phyloP scores from a whole-genome alignment of 2,329 filamentous ascomycete genomes.

The Septoria linicola region DNA sequence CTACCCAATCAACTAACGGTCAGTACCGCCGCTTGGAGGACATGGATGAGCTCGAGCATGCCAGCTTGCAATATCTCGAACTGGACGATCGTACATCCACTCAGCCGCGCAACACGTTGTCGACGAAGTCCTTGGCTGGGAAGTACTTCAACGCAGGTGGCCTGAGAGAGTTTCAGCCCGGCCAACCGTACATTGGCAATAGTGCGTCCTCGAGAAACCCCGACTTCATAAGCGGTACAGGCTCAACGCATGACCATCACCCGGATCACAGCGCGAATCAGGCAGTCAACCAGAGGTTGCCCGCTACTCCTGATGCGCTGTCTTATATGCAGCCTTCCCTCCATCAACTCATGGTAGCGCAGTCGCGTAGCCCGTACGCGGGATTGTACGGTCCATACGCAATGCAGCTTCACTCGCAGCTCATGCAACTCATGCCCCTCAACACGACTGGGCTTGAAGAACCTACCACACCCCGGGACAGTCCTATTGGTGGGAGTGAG shows the following conservation, averaged over 20 bases:
- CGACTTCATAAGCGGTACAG: constrained; percentile 45
- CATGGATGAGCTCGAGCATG: constrained; percentile 24
- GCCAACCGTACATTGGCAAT: constrained; percentile 41
- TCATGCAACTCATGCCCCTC: constrained; percentile 39
- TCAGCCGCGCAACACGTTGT: constrained; percentile 27
- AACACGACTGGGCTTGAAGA: constrained; percentile 42
- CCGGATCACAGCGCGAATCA: constrained; percentile 16
- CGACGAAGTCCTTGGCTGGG: constrained; percentile 18
- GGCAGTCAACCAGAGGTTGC: constrained; percentile 16
- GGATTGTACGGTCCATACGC: constrained; percentile 38
- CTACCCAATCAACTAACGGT: not conserved
- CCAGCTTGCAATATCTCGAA: constrained; percentile 36
- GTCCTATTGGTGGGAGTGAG: constrained; percentile 57
- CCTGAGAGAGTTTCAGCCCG: constrained; percentile 24
- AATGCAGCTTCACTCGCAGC: constrained; percentile 38
- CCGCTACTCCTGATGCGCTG: constrained; percentile 39
- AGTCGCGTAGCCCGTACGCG: constrained; percentile 38
- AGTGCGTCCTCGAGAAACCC: constrained; percentile 39
- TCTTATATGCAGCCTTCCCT: constrained; percentile 40
- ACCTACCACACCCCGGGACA: constrained; percentile 49
- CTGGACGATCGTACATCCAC: constrained; percentile 36
- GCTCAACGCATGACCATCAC: constrained; percentile 51
- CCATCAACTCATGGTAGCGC: constrained; percentile 40
- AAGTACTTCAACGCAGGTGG: constrained; percentile 23
- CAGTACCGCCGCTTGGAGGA: constrained; percentile 17